Evolutionary conservation across 352 stramenopile genomes (phyloP).

Genomic region (Phytophthora multivora): DNA sequence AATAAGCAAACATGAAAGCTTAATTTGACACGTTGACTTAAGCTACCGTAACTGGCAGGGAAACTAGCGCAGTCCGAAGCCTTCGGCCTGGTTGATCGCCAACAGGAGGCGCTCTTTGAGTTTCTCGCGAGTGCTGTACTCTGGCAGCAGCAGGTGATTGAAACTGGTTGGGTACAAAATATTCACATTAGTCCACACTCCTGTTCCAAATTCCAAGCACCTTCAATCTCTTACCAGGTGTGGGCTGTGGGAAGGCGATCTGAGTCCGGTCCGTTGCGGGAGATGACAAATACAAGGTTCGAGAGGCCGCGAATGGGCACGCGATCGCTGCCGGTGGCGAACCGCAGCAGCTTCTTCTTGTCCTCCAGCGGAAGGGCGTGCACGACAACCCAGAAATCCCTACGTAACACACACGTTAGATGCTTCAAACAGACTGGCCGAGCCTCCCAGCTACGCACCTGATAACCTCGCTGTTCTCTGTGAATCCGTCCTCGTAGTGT

Average conservation of each 20-base stretch:
- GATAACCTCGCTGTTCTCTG: slow-evolving; percentile 64
- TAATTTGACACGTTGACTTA: not conserved
- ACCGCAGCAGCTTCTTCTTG: slow-evolving; percentile 88
- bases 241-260: slow-evolving; percentile 85
- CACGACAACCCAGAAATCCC: slow-evolving; percentile 85
- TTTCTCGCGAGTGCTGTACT: slow-evolving; percentile 80
- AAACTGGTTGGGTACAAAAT: slow-evolving; percentile 51
- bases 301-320: slow-evolving; percentile 83
- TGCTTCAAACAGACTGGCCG: not conserved
- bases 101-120: slow-evolving; percentile 78
- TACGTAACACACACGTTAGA: slow-evolving; percentile 19
- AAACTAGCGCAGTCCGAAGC: slow-evolving; percentile 77
- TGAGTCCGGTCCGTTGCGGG: slow-evolving; percentile 80
- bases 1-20: no score
- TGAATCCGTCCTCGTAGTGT: slow-evolving; percentile 81
- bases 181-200: slow-evolving; percentile 16
- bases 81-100: slow-evolving; percentile 85
- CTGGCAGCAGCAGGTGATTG: slow-evolving; percentile 87
- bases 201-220: not conserved
- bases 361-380: slow-evolving; percentile 78
- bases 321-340: slow-evolving; percentile 86
- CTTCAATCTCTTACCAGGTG: slow-evolving; percentile 63
- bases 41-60: not conserved
- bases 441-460: slow-evolving; percentile 33
- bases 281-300: slow-evolving; percentile 86